These are phyloP conservation scores for Mycosphaerella sp. DNA, from an alignment of 2,329 filamentous ascomycete genomes.

Conservation along the genomic window DNA sequence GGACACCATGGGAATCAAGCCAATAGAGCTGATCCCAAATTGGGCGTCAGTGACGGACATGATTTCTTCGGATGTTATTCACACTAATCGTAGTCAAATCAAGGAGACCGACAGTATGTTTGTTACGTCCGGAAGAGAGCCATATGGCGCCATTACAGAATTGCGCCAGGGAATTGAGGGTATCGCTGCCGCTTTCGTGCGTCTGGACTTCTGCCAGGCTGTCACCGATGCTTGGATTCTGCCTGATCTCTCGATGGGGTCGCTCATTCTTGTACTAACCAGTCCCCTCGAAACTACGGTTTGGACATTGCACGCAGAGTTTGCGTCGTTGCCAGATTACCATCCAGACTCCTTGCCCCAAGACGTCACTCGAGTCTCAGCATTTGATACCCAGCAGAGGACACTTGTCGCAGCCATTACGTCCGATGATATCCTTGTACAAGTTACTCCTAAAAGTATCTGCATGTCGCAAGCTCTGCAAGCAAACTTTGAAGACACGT, in stretches of 20 bases:
- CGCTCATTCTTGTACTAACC: constrained; percentile 36
- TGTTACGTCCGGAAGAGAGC: constrained; percentile 40
- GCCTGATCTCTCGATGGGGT: constrained; percentile 28
- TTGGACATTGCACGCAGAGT: constrained; percentile 15
- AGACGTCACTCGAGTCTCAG: constrained; percentile 15
- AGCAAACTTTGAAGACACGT: constrained; percentile 29
- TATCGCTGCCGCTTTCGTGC: constrained; percentile 28
- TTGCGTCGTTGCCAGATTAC: constrained; percentile 4
- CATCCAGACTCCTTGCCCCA: constrained; percentile 5
- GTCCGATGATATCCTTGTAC: constrained; percentile 23
- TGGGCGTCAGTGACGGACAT: constrained; percentile 52
- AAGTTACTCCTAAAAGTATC: constrained; percentile 27
- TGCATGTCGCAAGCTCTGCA: constrained; percentile 19
- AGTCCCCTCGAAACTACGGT: constrained; percentile 27
- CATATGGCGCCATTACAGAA: constrained; percentile 42
- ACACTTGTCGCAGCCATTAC: constrained; percentile 26
- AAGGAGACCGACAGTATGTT: constrained; percentile 29
- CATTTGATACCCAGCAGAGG: constrained; percentile 23
- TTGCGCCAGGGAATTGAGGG: constrained; percentile 38
- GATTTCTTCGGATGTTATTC: constrained; percentile 28
- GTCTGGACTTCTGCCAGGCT: constrained; percentile 23
- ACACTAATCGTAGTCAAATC: constrained; percentile 21
- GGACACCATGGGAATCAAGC: constrained; percentile 35
- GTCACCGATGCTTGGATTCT: constrained; percentile 37
- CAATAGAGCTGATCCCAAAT: constrained; percentile 58